A percentile compares a stretch with the other conserved stretches of the same genome.
Conservation (phyloP, 768 basidiomycete genomes). For the Kwoniella sp. region DNA sequence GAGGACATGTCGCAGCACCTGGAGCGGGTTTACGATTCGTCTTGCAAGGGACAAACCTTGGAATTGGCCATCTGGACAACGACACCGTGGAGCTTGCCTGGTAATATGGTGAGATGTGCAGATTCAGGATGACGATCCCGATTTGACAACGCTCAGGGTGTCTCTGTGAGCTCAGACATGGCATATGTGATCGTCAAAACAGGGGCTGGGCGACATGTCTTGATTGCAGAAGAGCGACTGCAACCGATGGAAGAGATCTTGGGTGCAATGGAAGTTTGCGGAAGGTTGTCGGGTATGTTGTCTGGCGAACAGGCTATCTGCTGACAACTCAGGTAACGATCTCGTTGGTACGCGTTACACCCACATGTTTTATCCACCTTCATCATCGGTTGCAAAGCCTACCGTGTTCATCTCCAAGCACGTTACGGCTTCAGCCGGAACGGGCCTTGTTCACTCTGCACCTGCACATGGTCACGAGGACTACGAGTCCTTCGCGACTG, state of each 20-base stretch:
- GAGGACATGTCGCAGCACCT: constrained; percentile 33
- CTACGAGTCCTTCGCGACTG: constrained; percentile 62
- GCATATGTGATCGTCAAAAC: constrained; percentile 58
- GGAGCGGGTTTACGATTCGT: constrained; percentile 15
- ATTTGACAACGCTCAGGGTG: constrained; percentile 58
- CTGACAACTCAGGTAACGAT: constrained; percentile 51
- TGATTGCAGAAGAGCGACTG: constrained; percentile 52
- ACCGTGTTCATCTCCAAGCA: constrained; percentile 65
- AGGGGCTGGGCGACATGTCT: constrained; percentile 33
- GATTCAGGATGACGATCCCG: neutral
- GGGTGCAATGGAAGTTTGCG: constrained; percentile 43
- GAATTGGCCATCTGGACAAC: constrained; percentile 88
- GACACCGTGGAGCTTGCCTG: constrained; percentile 93
- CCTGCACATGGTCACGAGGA: constrained; percentile 94
- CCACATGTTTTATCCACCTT: constrained; percentile 57
- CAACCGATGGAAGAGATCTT: constrained; percentile 44
- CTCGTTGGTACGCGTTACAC: constrained; percentile 62
- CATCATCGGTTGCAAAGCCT: constrained; percentile 27
- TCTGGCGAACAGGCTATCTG: neutral
- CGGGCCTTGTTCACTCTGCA: constrained; percentile 90
- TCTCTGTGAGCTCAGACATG: constrained; percentile 74
- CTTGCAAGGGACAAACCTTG: constrained; percentile 44
- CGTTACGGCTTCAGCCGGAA: constrained; percentile 83
- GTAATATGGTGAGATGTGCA: constrained; percentile 72
- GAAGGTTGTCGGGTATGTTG: constrained; percentile 42